Percentiles rank a stretch among this genome's conserved stretches.
phyloP scores from a whole-genome alignment of 306 rosid species.

The Astragalus membranaceus region DNA sequence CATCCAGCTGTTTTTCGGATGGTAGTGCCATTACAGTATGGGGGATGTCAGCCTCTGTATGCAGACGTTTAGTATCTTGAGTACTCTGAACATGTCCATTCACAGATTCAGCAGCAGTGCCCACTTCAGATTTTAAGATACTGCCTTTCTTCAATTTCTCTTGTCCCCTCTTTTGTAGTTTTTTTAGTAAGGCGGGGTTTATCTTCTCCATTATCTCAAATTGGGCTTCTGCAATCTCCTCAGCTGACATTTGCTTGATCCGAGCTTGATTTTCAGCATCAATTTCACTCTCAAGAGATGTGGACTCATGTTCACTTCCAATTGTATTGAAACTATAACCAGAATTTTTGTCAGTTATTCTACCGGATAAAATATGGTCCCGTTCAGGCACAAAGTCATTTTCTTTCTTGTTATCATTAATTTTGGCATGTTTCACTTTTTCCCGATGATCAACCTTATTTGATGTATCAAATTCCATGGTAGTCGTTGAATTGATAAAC shows the following conservation, averaged over 20 bases:
- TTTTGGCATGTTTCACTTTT: neutral
- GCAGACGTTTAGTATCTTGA: slow-evolving; percentile 24
- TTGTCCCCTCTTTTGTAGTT: slow-evolving; percentile 64
- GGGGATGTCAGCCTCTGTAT: slow-evolving; percentile 19
- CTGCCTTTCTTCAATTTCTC: slow-evolving; percentile 43
- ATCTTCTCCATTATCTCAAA: slow-evolving; percentile 74
- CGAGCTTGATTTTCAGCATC: slow-evolving; percentile 65
- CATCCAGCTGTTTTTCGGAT: slow-evolving; percentile 22
- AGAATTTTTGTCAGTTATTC: slow-evolving; percentile 18
- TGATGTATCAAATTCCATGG: slow-evolving; percentile 34
- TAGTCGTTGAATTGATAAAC: neutral
- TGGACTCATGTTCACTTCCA: slow-evolving; percentile 27
- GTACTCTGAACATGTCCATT: slow-evolving; percentile 25
- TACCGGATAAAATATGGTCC: neutral
- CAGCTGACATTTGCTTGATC: slow-evolving; percentile 58
- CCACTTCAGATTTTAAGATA: slow-evolving; percentile 26
- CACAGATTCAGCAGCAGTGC: slow-evolving; percentile 15
- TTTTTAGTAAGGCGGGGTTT: slow-evolving; percentile 45
- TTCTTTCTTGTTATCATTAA: slow-evolving; percentile 14
- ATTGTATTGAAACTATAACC: slow-evolving; percentile 22
- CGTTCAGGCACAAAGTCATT: slow-evolving; percentile 2
- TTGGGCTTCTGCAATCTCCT: slow-evolving; percentile 71
- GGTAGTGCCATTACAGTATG: slow-evolving; percentile 10
- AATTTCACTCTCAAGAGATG: slow-evolving; percentile 56
- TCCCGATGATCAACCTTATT: slow-evolving; percentile 16